These are phyloP conservation scores for Micromonas pusilla DNA, from an alignment of 139 green algal genomes.

Conservation along the genomic window DNA sequence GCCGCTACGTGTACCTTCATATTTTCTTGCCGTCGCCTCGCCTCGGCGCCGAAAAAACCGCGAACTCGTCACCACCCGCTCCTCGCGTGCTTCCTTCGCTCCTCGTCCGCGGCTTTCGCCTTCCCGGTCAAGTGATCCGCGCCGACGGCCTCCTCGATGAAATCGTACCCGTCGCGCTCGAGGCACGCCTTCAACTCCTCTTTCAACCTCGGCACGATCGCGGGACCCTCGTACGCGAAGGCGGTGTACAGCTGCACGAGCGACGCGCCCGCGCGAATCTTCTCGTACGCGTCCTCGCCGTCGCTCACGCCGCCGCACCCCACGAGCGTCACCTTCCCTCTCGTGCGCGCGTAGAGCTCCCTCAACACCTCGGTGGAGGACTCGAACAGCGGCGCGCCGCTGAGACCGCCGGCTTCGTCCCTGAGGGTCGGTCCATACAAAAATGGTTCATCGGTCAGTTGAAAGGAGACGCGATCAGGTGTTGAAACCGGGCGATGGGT, in stretches of 20 bases:
- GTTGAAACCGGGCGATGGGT: too few relatives aligned
- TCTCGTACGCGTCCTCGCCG: constrained; percentile 84
- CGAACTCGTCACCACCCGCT: too few relatives aligned
- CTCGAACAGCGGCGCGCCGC: constrained; percentile 72
- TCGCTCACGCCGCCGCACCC: constrained; percentile 77
- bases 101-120: too few relatives aligned
- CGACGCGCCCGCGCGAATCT: constrained; percentile 86
- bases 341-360: constrained; percentile 38
- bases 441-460: too few relatives aligned
- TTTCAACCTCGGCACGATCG: constrained; percentile 81
- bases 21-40: too few relatives aligned
- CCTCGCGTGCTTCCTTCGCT: too few relatives aligned
- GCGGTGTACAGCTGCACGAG: constrained; percentile 94
- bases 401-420: constrained; percentile 77
- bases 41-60: too few relatives aligned
- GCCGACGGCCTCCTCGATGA: constrained; percentile 72
- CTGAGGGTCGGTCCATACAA: too few relatives aligned
- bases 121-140: constrained; percentile 41
- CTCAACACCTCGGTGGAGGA: constrained; percentile 56
- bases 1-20: too few relatives aligned
- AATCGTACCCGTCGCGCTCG: constrained; percentile 62
- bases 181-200: constrained; percentile 65
- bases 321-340: constrained; percentile 78
- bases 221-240: constrained; percentile 81
- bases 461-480: too few relatives aligned